A percentile compares a stretch with the other conserved stretches of the same genome.
phyloP scores from a whole-genome alignment of 2,329 filamentous ascomycete species.

The Amauroascus verrucosus region DNA sequence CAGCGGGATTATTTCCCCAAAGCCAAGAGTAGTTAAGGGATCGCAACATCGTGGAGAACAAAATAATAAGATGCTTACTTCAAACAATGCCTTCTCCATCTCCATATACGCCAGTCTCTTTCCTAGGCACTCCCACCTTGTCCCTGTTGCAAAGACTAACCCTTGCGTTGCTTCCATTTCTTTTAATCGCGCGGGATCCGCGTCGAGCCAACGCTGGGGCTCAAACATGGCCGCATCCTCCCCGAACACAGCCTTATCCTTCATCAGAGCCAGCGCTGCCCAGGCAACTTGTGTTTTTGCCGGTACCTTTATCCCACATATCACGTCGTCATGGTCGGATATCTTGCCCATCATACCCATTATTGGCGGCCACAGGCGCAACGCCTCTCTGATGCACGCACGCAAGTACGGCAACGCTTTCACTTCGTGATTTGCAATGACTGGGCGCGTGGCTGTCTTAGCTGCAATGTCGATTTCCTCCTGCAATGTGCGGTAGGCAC shows the following conservation, averaged over 20 bases:
- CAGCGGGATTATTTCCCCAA: not conserved
- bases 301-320: conserved; percentile 37
- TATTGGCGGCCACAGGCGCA: conserved; percentile 28
- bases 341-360: conserved; percentile 31
- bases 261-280: conserved; percentile 35
- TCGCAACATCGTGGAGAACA: not conserved
- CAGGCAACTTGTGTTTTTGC: conserved; percentile 40
- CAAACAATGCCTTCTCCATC: conserved; percentile 8
- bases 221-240: conserved; percentile 35
- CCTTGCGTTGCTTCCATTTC: conserved; percentile 4
- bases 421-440: not conserved
- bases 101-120: conserved; percentile 6
- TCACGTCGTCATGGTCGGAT: conserved; percentile 31
- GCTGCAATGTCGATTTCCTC: conserved; percentile 3
- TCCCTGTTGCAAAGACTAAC: conserved; percentile 5
- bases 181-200: not conserved
- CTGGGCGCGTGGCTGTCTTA: not conserved
- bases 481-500: not conserved
- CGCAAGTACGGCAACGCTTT: conserved; percentile 20
- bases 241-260: conserved; percentile 22
- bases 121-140: conserved; percentile 8
- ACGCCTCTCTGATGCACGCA: conserved; percentile 22
- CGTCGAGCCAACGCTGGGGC: conserved; percentile 42
- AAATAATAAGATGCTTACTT: not conserved
- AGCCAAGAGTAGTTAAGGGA: not conserved